Conservation (phyloP, 2,329 filamentous ascomycete species). For the Phyllosticta ampelicida region DNA sequence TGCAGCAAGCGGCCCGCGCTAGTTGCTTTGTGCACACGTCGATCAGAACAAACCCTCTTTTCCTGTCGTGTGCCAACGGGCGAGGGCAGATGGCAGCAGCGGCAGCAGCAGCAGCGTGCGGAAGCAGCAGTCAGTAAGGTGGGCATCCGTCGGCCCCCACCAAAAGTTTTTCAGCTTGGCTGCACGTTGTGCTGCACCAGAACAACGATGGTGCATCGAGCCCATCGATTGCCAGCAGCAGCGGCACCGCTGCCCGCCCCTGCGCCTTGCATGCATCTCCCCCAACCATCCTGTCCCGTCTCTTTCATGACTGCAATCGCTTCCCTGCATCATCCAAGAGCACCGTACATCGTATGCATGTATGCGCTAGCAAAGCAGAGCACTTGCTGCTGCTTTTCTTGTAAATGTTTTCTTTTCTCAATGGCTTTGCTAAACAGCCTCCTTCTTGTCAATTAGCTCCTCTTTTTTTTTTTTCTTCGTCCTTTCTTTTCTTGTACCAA, state of each 20-base stretch:
- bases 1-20: background rate
- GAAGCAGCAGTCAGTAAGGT: background rate
- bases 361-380: background rate
- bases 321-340: background rate
- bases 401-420: background rate
- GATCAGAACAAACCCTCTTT: background rate
- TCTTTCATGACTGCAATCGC: background rate
- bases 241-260: background rate
- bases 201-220: background rate
- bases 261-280: background rate
- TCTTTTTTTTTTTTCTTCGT: background rate
- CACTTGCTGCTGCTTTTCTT: background rate
- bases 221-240: background rate
- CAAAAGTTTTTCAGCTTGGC: background rate
- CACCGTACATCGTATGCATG: background rate
- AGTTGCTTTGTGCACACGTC: background rate
- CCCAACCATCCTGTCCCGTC: background rate
- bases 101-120: background rate
- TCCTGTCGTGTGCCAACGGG: background rate
- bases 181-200: background rate
- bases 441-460: background rate
- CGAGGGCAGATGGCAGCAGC: background rate
- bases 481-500: background rate
- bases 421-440: background rate
- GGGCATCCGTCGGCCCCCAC: background rate